Conservation (phyloP, 768 basidiomycete species). For the Pulveroboletus sp. region DNA sequence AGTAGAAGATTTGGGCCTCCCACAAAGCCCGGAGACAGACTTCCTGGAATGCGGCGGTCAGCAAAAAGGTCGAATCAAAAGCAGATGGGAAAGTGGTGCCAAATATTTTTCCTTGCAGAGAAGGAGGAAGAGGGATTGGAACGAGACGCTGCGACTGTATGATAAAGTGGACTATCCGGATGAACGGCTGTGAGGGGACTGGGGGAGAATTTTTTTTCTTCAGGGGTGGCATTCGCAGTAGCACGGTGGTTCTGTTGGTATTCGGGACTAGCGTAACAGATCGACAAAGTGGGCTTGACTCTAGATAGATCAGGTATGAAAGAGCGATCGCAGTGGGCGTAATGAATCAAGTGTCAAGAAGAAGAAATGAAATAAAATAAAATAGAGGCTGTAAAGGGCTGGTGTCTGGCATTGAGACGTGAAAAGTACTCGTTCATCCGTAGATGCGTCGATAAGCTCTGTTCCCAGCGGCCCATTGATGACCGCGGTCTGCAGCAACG, state of each 20-base stretch:
- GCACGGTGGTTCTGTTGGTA: not conserved
- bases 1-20: conserved; percentile 52
- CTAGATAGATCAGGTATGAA: conserved; percentile 9
- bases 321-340: not conserved
- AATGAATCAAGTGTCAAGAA: not conserved
- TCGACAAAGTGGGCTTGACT: not conserved
- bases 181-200: conserved; percentile 31
- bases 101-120: conserved; percentile 78
- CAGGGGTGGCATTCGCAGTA: not conserved
- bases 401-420: not conserved
- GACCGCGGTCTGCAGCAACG: conserved; percentile 41
- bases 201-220: no score
- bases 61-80: conserved; percentile 66
- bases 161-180: conserved; percentile 80
- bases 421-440: conserved; percentile 8
- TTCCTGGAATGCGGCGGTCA: conserved; percentile 54
- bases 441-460: conserved; percentile 49
- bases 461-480: conserved; percentile 75
- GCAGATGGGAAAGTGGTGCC: conserved; percentile 63
- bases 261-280: not conserved
- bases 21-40: conserved; percentile 63
- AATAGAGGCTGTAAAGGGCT: not conserved
- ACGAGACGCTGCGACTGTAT: conserved; percentile 76
- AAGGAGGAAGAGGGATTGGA: conserved; percentile 84
- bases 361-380: not conserved